phyloP scores from a whole-genome alignment of 2,329 filamentous ascomycete genomes.

The Stemphylium vesicarium region DNA sequence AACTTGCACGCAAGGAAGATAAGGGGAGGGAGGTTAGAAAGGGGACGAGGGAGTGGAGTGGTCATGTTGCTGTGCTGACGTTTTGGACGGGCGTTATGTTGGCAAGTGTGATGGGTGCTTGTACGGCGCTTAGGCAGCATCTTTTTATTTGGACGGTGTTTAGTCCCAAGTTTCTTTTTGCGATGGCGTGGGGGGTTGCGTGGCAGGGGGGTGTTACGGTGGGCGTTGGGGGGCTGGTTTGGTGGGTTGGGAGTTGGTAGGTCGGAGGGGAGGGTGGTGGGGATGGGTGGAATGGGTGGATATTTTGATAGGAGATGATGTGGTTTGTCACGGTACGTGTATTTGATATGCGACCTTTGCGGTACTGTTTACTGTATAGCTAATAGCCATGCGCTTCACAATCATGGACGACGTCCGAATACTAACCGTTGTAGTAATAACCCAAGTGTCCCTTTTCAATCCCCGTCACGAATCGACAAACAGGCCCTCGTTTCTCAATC shows the following conservation, averaged over 20 bases:
- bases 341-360: too few species aligned
- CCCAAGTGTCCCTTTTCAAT: not conserved
- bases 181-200: constrained; percentile 82
- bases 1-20: constrained; percentile 27
- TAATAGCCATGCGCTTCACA: too few species aligned
- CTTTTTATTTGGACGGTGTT: constrained; percentile 99
- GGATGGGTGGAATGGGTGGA: not conserved
- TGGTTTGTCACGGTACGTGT: too few species aligned
- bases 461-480: too few species aligned
- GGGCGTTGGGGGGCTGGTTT: constrained; percentile 44
- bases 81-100: constrained; percentile 71
- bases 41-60: constrained; percentile 18
- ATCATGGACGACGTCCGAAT: too few species aligned
- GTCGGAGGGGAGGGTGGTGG: not conserved
- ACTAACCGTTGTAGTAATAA: too few species aligned
- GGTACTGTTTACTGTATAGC: too few species aligned
- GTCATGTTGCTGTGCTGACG: constrained; percentile 70
- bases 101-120: constrained; percentile 84
- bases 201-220: constrained; percentile 69
- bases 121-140: constrained; percentile 82
- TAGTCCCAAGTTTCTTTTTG: constrained; percentile 94
- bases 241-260: constrained; percentile 42
- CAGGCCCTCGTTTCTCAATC: not conserved
- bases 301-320: not conserved
- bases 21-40: constrained; percentile 15